Base-by-base conservation (phyloP, 2,329 filamentous ascomycete genomes). In the Myriangium duriaei region DNA sequence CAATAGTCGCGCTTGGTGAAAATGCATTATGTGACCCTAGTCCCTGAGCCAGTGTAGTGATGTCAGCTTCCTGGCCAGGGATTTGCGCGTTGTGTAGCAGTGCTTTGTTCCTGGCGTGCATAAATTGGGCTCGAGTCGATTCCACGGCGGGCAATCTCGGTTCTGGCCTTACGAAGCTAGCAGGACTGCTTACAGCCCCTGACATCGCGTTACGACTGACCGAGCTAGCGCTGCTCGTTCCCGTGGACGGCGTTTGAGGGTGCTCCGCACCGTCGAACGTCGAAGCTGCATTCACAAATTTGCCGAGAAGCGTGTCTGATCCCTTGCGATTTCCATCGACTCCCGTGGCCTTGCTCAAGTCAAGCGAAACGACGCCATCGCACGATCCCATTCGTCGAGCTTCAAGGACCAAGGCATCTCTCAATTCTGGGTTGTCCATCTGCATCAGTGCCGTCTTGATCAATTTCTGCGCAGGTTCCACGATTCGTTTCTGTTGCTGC, bases 401-500 rank as follows among this genome's bases (percentile, higher is more conserved):
- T 26, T 26, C 21, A n/a, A 26, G 21, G 21, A 26, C 7, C n/a
- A 26, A 7, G 21, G 21, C 21, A n/a, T 26, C 21, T n/a, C n/a
- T 26, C 21, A 39, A 33, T 7, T 5, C 7, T 11, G 30, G 11
- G 12, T 39, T 30, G 21, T 39, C 36, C 4, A 39, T 17, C 5
- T 11, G 9, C 6, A 13, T 11, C 12, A 39, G n/a, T 15, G 30
- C 17, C 3, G 9, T 11, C 11, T 15, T 32, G 6, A 39, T 5
- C 14, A 31, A 10, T 12, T 16, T 19, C 18, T 26, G 30, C 6
- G 15, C n/a, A 6, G 15, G 17, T 14, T 12, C 18, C 9, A 12
- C 29, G 1, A 14, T 16, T 19, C 36, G 19, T 11, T 32, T 39
- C 13, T 33, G 29, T 17, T 39, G 36, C 6, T 33, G 30, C 36